These are phyloP conservation scores for Xylaria multiplex DNA, from an alignment of 2,329 filamentous ascomycete species.

Conservation along the genomic window DNA sequence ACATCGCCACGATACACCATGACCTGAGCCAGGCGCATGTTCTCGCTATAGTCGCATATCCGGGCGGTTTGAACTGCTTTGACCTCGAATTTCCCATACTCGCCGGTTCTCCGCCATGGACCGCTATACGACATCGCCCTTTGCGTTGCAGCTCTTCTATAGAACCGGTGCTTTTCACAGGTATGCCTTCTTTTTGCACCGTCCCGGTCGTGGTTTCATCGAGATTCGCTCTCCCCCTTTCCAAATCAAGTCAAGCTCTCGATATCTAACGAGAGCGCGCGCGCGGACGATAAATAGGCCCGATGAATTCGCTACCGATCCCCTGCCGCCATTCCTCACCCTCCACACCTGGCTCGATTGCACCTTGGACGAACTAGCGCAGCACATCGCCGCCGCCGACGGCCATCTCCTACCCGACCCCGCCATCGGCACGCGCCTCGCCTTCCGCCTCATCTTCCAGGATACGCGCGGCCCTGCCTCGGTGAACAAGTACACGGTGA, in stretches of 20 bases:
- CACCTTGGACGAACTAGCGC: slow-evolving; percentile 81
- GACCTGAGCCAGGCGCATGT: slow-evolving; percentile 37
- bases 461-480: slow-evolving; percentile 62
- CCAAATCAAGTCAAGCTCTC: no score
- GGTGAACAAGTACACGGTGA: slow-evolving; percentile 73
- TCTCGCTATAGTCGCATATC: slow-evolving; percentile 27
- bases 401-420: slow-evolving; percentile 71
- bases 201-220: slow-evolving; percentile 26
- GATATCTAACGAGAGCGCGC: slow-evolving; percentile 31
- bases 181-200: slow-evolving; percentile 52
- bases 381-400: slow-evolving; percentile 76
- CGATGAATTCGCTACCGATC: slow-evolving; percentile 72
- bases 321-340: slow-evolving; percentile 73
- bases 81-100: neutral
- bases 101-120: slow-evolving; percentile 52
- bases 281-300: slow-evolving; percentile 57
- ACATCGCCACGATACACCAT: slow-evolving; percentile 34
- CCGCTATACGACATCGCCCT: slow-evolving; percentile 78
- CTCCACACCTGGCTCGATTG: slow-evolving; percentile 89
- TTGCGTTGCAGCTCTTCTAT: slow-evolving; percentile 88
- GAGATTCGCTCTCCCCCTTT: neutral
- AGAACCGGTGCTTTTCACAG: slow-evolving; percentile 77
- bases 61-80: neutral
- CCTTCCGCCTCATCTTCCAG: slow-evolving; percentile 86
- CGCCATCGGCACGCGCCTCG: slow-evolving; percentile 82